phyloP scores from a whole-genome alignment of 2,329 filamentous ascomycete species.

The Hirsutella minnesotensis region DNA sequence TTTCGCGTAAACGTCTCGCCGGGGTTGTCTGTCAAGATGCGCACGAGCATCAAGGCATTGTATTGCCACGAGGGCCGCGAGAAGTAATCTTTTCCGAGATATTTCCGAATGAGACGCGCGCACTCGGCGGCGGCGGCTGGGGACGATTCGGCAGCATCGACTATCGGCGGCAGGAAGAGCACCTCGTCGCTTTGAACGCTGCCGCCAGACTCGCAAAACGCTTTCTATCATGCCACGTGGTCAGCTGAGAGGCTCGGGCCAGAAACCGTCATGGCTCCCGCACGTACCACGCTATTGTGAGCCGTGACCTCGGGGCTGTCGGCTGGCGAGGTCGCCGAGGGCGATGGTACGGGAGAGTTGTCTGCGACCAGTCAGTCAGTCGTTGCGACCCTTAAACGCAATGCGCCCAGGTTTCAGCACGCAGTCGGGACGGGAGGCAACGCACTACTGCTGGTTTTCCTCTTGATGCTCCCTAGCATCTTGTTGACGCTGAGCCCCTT shows the following conservation, averaged over 20 bases:
- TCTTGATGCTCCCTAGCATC: conserved; percentile 43
- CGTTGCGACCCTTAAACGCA: not conserved
- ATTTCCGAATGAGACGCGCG: conserved; percentile 70
- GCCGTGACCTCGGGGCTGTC: conserved; percentile 59
- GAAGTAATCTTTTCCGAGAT: conserved; percentile 61
- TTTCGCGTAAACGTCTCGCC: conserved; percentile 85
- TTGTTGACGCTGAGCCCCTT: conserved; percentile 44
- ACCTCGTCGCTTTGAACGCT: conserved; percentile 73
- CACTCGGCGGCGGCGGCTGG: conserved; percentile 74
- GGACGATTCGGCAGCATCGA: conserved; percentile 89
- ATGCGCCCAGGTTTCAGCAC: not conserved
- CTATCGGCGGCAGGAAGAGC: conserved; percentile 81
- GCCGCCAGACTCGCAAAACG: conserved; percentile 68
- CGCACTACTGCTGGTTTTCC: conserved; percentile 24
- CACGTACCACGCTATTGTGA: conserved; percentile 51
- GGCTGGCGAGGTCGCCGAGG: conserved; percentile 18
- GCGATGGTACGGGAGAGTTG: conserved; percentile 4
- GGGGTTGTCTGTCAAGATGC: conserved; percentile 87
- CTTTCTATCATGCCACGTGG: conserved; percentile 39
- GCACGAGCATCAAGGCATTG: conserved; percentile 90
- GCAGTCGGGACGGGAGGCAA: not conserved
- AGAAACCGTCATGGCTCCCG: conserved; percentile 1
- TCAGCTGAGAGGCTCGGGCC: conserved; percentile 8
- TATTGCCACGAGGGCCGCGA: conserved; percentile 65
- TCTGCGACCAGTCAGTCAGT: conserved; percentile 1